Evolutionary conservation across 305 asterid genomes (phyloP), one percentile per base, ranked within the genome.

Genomic region (Solanum hybrid): DNA sequence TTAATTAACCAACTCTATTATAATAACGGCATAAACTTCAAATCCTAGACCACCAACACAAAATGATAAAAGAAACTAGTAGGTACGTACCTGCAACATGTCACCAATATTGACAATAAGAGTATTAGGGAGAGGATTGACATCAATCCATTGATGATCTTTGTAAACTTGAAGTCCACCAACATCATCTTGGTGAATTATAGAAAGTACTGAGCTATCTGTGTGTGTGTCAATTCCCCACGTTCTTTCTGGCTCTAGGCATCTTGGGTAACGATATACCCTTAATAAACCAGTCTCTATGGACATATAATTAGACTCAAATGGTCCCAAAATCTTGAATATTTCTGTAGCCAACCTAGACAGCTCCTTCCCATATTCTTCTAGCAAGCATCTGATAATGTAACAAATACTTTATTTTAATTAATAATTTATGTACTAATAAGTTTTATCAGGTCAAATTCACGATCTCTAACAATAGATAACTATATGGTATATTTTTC

Each of bases 41-140:
- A 73, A 73, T 73, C 1, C 78, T 73, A 7, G 5, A 71, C n/a
- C 75, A 5, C 1, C 28, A 3, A 24, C 3, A 71, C 20, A 6
- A 11, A 71, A 12, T 11, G 34, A 26, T 26, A 33, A 14, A 74
- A 74, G 12, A 75, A 78, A 77, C 4, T 77, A 22, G 51, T 1
- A 18, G 46, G 57, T 18, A 46, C n/a, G 20, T 79, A 89, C 98
- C 99, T 95, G 98, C 95, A 95, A 89, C 97, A 95, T 95, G 86
- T 97, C 99, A 20, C 99, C 99, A 78, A 97, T 89, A 88, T 94
- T 95, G 92, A 97, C 95, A 31, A 97, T 92, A 1, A 96, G 95
- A 1, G 98, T 93, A 92, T 92, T 90, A 13, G 34, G 92, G 36
- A 93, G 78, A 14, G 98, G 98, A 18, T 89, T 88, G 8, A 96